These are phyloP conservation scores for Neonectria ditissima DNA, from an alignment of 2,329 filamentous ascomycete genomes.

Conservation along the genomic window DNA sequence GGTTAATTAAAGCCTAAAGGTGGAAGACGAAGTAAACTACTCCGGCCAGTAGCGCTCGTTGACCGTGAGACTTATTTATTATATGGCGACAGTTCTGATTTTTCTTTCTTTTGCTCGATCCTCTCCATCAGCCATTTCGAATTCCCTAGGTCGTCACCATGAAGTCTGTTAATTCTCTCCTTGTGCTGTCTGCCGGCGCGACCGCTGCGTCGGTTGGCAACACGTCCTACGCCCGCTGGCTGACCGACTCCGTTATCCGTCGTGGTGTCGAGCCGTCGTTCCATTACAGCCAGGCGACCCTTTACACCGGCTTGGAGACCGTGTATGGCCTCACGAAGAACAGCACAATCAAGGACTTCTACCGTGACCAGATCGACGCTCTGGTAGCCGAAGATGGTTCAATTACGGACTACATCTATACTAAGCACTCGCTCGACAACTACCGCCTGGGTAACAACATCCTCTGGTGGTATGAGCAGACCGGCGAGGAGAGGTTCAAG, in stretches of 20 bases:
- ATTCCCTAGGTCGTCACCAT: slow-evolving; percentile 10
- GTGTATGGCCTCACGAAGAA: slow-evolving; percentile 58
- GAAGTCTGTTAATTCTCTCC: slow-evolving; percentile 16
- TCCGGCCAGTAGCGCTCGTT: neutral
- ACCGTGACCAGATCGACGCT: slow-evolving; percentile 59
- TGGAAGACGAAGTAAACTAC: neutral
- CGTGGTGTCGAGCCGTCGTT: slow-evolving; percentile 53
- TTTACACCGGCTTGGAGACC: slow-evolving; percentile 62
- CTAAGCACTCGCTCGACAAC: slow-evolving; percentile 63
- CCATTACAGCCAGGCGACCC: slow-evolving; percentile 58
- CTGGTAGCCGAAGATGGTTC: slow-evolving; percentile 59
- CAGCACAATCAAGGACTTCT: slow-evolving; percentile 56
- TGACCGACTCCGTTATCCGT: slow-evolving; percentile 62
- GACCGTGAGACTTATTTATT: neutral
- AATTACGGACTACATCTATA: slow-evolving; percentile 58
- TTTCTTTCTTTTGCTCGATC: neutral
- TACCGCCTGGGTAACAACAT: slow-evolving; percentile 66
- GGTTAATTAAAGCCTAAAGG: neutral
- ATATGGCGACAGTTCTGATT: neutral
- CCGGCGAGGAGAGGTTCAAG: slow-evolving; percentile 61
- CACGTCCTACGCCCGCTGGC: slow-evolving; percentile 47
- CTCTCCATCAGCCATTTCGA: neutral
- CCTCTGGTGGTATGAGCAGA: slow-evolving; percentile 61
- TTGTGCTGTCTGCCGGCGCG: slow-evolving; percentile 14
- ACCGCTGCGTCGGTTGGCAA: slow-evolving; percentile 12